Conservation (phyloP, 2,329 filamentous ascomycete species). For the Fusarium chaquense region DNA sequence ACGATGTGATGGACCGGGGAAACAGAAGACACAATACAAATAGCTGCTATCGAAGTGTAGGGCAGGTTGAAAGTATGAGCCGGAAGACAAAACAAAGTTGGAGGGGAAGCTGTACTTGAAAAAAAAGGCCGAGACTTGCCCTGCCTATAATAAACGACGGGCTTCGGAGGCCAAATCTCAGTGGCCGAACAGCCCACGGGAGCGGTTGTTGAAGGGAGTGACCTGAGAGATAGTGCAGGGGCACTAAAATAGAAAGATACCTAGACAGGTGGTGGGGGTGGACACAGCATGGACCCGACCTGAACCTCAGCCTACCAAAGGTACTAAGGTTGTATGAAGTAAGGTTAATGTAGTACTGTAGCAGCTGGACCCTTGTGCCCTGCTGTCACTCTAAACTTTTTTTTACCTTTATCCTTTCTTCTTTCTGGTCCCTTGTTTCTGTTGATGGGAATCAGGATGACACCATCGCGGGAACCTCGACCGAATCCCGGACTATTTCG, state of each 20-base stretch:
- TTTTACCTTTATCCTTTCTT: not conserved
- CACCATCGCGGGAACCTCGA: not conserved
- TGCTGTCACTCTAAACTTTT: conserved; percentile 28
- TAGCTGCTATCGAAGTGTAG: not conserved
- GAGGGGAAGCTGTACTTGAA: conserved; percentile 34
- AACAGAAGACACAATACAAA: not conserved
- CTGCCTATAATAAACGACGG: conserved; percentile 18
- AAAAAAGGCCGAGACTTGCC: conserved; percentile 36
- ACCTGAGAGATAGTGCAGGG: conserved; percentile 9
- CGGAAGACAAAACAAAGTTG: conserved; percentile 28
- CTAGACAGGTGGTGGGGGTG: conserved; percentile 48
- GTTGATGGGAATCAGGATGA: not conserved
- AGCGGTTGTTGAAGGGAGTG: conserved; percentile 36
- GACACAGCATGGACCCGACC: conserved; percentile 41
- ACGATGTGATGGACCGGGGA: not conserved
- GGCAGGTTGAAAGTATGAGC: conserved; percentile 15
- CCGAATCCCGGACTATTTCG: not conserved
- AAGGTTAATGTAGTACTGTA: conserved; percentile 15
- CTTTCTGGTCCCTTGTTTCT: conserved; percentile 1
- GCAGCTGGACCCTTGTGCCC: conserved; percentile 30
- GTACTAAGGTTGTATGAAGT: conserved; percentile 15
- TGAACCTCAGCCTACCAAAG: conserved; percentile 1
- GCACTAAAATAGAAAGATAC: conserved; percentile 40
- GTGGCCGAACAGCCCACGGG: conserved; percentile 34
- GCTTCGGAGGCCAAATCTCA: conserved; percentile 27